Conservation (phyloP, 163 green algal species). For the Prototheca cutis region DNA sequence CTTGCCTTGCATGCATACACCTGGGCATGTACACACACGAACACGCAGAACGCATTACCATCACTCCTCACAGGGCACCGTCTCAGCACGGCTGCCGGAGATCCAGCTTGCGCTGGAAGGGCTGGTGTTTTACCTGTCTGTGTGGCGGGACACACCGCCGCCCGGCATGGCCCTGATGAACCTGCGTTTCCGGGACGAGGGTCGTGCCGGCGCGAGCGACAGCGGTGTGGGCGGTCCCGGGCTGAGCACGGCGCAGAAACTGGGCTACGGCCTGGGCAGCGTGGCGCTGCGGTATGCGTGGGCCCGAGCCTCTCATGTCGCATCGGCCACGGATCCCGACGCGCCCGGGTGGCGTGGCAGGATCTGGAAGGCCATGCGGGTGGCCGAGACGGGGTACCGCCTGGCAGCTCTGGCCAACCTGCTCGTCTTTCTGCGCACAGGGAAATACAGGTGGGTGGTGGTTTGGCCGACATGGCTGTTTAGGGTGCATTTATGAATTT, state of each 20-base stretch:
- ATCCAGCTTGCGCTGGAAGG: slow-evolving; percentile 52
- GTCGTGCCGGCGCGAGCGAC: background rate
- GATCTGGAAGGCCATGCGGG: slow-evolving; percentile 27
- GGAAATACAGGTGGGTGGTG: slow-evolving; percentile 54
- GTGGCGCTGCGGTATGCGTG: slow-evolving; percentile 59
- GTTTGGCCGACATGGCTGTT: too few relatives aligned
- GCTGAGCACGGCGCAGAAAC: slow-evolving; percentile 38
- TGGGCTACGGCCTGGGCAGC: slow-evolving; percentile 34
- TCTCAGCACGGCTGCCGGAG: slow-evolving; percentile 55
- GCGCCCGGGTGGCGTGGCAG: slow-evolving; percentile 11
- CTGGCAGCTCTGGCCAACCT: slow-evolving; percentile 53
- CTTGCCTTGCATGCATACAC: background rate
- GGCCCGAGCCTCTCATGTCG: slow-evolving; percentile 26
- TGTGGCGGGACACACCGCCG: slow-evolving; percentile 50
- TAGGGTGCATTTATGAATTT: too few relatives aligned
- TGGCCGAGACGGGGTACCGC: slow-evolving; percentile 41
- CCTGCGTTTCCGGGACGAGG: slow-evolving; percentile 72
- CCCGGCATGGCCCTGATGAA: slow-evolving; percentile 85
- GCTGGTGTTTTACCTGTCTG: slow-evolving; percentile 56
- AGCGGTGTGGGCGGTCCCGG: slow-evolving; percentile 54
- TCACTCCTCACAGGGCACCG: slow-evolving; percentile 21
- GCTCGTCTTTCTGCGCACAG: slow-evolving; percentile 57
- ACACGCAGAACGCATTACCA: background rate
- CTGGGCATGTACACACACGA: too few relatives aligned
- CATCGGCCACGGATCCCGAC: slow-evolving; percentile 19